Evolutionary conservation across 768 basidiomycete species (phyloP).

Genomic region (Tricholoma terreum): DNA sequence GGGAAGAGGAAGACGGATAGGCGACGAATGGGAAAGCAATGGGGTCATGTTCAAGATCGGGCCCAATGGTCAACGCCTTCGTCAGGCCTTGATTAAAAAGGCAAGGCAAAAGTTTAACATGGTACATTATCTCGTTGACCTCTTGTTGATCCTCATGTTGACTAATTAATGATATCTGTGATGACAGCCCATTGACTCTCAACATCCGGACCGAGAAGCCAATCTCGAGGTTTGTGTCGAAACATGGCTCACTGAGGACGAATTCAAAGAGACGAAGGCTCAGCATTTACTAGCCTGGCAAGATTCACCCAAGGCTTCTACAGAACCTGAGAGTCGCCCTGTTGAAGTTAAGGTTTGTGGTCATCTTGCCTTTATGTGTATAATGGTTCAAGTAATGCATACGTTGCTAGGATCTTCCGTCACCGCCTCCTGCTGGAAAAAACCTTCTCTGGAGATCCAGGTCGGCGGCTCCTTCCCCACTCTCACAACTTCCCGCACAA

Average conservation of each 20-base stretch:
- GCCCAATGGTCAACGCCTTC: constrained; percentile 63
- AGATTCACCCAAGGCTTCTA: constrained; percentile 45
- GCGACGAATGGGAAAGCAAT: constrained; percentile 75
- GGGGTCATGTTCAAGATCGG: constrained; percentile 72
- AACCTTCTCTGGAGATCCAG: constrained; percentile 68
- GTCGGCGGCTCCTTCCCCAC: constrained; percentile 31
- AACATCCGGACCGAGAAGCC: constrained; percentile 69
- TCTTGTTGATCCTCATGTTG: too few relatives aligned
- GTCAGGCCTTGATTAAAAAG: constrained; percentile 70
- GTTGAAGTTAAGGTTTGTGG: constrained; percentile 35
- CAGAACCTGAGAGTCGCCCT: constrained; percentile 40
- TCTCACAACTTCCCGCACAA: constrained; percentile 31
- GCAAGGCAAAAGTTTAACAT: constrained; percentile 67
- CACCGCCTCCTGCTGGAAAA: constrained; percentile 47
- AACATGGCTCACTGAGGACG: constrained; percentile 74
- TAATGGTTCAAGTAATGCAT: neutral
- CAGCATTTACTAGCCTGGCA: constrained; percentile 67
- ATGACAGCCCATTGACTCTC: constrained; percentile 68
- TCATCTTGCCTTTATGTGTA: constrained; percentile 4
- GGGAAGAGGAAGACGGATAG: constrained; percentile 58
- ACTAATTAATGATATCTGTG: constrained; percentile 3
- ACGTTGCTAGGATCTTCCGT: constrained; percentile 11
- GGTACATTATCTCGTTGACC: constrained; percentile 43
- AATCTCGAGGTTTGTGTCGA: constrained; percentile 75
- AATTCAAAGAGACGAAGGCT: constrained; percentile 63